Base-by-base conservation (phyloP, 805 yeast species). In the Pichia ethanolica region DNA sequence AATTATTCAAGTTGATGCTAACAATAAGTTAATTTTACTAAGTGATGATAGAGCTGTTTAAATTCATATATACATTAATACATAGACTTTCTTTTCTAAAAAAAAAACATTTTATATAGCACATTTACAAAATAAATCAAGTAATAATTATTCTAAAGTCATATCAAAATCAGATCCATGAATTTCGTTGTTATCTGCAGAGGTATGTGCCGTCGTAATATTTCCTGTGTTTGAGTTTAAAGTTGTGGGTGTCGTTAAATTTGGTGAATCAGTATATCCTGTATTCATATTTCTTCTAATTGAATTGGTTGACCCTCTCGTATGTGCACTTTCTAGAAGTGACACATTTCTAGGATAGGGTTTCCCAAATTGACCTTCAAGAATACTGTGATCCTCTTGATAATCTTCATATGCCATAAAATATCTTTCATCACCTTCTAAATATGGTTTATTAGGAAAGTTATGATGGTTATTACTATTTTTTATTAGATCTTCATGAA, bases 1-100 rank as follows among this genome's bases (percentile, higher is more conserved):
- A 63, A 91, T 88, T 5, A 97, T 91, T 62, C 79, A 79, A 52
- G 72, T 81, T 46, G 64, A 54, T 38, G 40, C 40, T 30, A 43
- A 41, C 27, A 49, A 49, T 38, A 54, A 54, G 45, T 41, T 54
- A 14, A 54, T 54, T 26, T 44, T 51, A 38, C 28, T 44, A 38
- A 54, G 44, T 42, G 56, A 54, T 41, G 48, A 45, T 26, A 51
- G 52, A 38, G 45, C 50, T 9, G 44, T 53, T 26, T 53, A 35
- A 46, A 6, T 20, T 20, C 20, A 20, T 20, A 20, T 20, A 3
- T 20, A 20, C 20, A 20, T 20, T 20, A 20, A 20, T 20, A 20
- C 20, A 20, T 20, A 20, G 20, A 20, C 20, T 20, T 20, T 20
- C 20, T 20, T 20, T 20, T 20, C 20, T 7, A 13, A 25, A 33